Evolutionary conservation across 768 basidiomycete genomes (phyloP).

Genomic region (Lactarius trivialis): DNA sequence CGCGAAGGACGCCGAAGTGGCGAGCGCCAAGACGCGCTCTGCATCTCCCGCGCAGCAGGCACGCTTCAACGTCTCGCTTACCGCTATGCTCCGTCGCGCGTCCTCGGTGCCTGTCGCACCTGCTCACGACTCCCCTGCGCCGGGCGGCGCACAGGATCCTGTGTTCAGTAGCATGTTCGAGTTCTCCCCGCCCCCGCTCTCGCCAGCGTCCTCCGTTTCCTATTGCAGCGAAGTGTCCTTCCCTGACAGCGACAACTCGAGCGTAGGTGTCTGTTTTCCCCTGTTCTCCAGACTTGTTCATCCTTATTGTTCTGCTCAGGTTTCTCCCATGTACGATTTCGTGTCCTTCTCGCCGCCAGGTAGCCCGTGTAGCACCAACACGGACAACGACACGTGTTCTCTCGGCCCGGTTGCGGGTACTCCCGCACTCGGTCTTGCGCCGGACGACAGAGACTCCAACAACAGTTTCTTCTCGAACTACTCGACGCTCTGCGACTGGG

Average conservation of each 20-base stretch:
- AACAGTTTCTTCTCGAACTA: slow-evolving; percentile 19
- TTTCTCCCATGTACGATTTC: slow-evolving; percentile 7
- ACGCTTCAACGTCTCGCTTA: slow-evolving; percentile 45
- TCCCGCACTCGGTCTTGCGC: background rate
- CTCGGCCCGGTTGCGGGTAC: background rate
- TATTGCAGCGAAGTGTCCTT: slow-evolving; percentile 19
- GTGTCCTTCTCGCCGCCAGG: slow-evolving; percentile 20
- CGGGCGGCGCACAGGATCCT: background rate
- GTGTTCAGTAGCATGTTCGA: background rate
- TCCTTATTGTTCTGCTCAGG: background rate
- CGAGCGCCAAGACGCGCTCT: slow-evolving; percentile 12
- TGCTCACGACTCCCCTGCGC: background rate
- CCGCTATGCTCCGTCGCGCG: slow-evolving; percentile 61
- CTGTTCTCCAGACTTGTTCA: background rate
- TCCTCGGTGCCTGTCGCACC: slow-evolving; percentile 36
- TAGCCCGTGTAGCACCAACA: slow-evolving; percentile 18
- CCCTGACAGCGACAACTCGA: slow-evolving; percentile 17
- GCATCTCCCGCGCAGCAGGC: slow-evolving; percentile 22
- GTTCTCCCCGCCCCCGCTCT: slow-evolving; percentile 13
- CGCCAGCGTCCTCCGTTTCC: slow-evolving; percentile 18
- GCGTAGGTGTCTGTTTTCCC: slow-evolving; percentile 3
- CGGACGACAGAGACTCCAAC: background rate
- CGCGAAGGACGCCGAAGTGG: background rate
- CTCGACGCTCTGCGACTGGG: slow-evolving; percentile 23
- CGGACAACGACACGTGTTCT: slow-evolving; percentile 9